Percentiles rank a stretch among this genome's conserved stretches.
phyloP scores from a whole-genome alignment of 108 stramenopile genomes.

The Seminavis robusta region DNA sequence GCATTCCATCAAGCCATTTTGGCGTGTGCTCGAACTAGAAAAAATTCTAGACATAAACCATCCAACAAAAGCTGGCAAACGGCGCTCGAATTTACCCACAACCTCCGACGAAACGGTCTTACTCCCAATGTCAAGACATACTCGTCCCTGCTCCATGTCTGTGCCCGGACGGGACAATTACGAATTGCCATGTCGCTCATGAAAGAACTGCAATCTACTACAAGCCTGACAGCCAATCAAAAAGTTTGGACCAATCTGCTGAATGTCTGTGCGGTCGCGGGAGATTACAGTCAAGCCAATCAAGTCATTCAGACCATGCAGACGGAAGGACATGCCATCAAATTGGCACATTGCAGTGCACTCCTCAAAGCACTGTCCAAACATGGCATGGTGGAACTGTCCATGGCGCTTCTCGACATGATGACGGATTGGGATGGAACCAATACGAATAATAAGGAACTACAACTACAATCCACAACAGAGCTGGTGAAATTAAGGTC shows the following conservation, averaged over 20 bases:
- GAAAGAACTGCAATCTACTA: slow-evolving; percentile 28
- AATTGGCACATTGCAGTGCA: slow-evolving; percentile 19
- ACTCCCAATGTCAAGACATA: slow-evolving; percentile 49
- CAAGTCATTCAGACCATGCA: slow-evolving; percentile 30
- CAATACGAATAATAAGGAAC: not conserved
- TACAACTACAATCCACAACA: not conserved
- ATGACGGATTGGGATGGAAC: slow-evolving; percentile 11
- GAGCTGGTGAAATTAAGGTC: slow-evolving; percentile 1
- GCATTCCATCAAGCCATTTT: slow-evolving; percentile 43
- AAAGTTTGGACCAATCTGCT: slow-evolving; percentile 30
- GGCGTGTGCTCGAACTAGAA: slow-evolving; percentile 21
- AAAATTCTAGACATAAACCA: not conserved
- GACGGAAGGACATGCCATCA: not conserved
- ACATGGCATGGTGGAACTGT: slow-evolving; percentile 13
- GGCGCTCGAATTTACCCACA: slow-evolving; percentile 36
- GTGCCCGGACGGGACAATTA: slow-evolving; percentile 37
- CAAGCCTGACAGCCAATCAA: slow-evolving; percentile 1
- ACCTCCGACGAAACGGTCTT: slow-evolving; percentile 43
- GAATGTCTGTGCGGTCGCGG: slow-evolving; percentile 29
- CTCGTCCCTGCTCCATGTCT: slow-evolving; percentile 38
- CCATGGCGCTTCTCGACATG: slow-evolving; percentile 14
- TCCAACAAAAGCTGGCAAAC: slow-evolving; percentile 42
- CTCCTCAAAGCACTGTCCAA: slow-evolving; percentile 26
- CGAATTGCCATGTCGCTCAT: slow-evolving; percentile 38
- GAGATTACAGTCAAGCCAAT: slow-evolving; percentile 26